Percentiles rank a stretch among this genome's conserved stretches.
These are phyloP conservation scores for Petunia hybrid DNA, from an alignment of 305 asterid genomes.

Conservation along the genomic window DNA sequence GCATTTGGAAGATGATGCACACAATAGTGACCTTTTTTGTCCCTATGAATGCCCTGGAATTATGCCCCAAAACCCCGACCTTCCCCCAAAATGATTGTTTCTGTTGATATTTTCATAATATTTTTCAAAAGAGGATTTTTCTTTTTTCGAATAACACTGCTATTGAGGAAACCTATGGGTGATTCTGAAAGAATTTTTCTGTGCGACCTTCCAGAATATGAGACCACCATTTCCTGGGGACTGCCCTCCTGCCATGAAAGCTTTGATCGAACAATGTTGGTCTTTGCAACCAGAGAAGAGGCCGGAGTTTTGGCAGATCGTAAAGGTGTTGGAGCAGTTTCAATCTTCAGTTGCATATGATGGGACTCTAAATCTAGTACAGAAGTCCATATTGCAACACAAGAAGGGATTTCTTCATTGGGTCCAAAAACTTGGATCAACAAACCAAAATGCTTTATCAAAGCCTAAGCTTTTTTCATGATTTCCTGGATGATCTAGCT, in stretches of 20 bases:
- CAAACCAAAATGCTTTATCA: constrained; percentile 31
- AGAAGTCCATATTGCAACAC: constrained; percentile 30
- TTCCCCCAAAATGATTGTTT: neutral
- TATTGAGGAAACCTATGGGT: neutral
- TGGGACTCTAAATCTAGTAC: constrained; percentile 41
- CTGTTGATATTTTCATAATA: constrained; percentile 1
- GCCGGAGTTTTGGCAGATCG: constrained; percentile 49
- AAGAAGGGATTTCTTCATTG: constrained; percentile 39
- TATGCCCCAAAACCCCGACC: neutral
- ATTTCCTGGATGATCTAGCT: constrained; percentile 27
- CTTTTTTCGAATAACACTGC: neutral
- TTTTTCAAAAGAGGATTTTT: neutral
- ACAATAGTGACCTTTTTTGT: neutral
- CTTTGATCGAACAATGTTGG: constrained; percentile 46
- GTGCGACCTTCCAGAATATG: constrained; percentile 37
- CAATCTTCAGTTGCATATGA: constrained; percentile 38
- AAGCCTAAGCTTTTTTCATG: constrained; percentile 31
- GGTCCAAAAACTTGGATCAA: constrained; percentile 38
- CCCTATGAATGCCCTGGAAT: neutral
- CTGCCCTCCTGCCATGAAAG: constrained; percentile 42
- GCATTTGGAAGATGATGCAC: constrained; percentile 8
- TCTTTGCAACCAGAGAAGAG: constrained; percentile 41
- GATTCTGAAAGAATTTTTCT: constrained; percentile 19
- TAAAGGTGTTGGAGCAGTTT: constrained; percentile 42
- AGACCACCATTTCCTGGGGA: constrained; percentile 41